Percentiles rank a stretch among this genome's conserved stretches.
phyloP scores from a whole-genome alignment of 345 rosid genomes.

The Lenwebbia sp. region DNA sequence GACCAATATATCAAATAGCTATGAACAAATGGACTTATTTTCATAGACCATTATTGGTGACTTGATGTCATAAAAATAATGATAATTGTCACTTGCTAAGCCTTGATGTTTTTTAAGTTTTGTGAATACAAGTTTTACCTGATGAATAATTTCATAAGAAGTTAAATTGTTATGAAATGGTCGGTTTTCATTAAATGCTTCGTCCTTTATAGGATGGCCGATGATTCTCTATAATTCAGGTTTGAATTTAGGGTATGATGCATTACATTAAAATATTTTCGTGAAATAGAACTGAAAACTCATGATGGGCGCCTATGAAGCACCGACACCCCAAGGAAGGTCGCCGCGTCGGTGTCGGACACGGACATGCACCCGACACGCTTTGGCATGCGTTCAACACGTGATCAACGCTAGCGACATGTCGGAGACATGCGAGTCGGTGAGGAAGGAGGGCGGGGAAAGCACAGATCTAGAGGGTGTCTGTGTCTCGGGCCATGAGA shows the following conservation, averaged over 20 bases:
- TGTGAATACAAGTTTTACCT: neutral
- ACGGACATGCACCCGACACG: no score
- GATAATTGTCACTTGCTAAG: neutral
- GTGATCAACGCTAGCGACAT: no score
- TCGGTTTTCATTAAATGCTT: neutral
- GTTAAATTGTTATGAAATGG: neutral
- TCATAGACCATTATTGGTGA: neutral
- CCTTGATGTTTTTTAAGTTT: neutral
- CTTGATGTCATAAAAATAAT: neutral
- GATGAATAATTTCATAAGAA: neutral
- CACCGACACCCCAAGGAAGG: no score
- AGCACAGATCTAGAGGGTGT: no score
- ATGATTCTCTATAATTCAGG: neutral
- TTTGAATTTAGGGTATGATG: neutral
- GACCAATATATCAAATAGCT: neutral
- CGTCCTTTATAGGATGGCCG: neutral
- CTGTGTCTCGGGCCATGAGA: no score
- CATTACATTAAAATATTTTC: neutral
- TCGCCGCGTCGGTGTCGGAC: no score
- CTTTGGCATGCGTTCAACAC: no score
- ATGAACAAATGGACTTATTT: neutral
- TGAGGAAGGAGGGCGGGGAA: no score
- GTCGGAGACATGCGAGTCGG: no score
- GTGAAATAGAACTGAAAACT: no score
- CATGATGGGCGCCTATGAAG: no score